Evolutionary conservation across 306 rosid species (phyloP).

Genomic region (Lathyrus sativus): DNA sequence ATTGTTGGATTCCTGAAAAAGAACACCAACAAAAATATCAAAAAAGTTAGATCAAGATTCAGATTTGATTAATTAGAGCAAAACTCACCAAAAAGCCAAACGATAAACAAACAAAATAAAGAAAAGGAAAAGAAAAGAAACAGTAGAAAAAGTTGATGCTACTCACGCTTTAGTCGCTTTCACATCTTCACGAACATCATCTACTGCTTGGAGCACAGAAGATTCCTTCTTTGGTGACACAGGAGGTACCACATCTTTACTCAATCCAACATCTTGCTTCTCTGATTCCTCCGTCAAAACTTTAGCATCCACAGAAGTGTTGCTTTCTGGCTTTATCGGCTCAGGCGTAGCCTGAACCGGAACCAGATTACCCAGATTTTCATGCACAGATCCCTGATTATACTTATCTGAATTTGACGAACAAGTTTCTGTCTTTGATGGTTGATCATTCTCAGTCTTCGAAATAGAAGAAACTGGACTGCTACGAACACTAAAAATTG

Average conservation of each 20-base stretch:
- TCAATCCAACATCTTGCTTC: constrained; percentile 46
- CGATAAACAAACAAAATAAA: neutral
- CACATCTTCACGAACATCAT: constrained; percentile 63
- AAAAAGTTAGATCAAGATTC: constrained; percentile 33
- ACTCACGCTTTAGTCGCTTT: constrained; percentile 82
- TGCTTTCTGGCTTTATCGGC: constrained; percentile 55
- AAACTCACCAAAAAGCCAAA: constrained; percentile 25
- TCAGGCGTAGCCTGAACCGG: constrained; percentile 38
- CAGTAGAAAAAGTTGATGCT: constrained; percentile 31
- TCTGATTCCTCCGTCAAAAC: constrained; percentile 52
- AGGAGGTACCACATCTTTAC: constrained; percentile 57
- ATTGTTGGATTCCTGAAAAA: constrained; percentile 55
- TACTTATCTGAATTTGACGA: constrained; percentile 53
- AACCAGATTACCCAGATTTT: constrained; percentile 49
- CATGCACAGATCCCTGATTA: constrained; percentile 56
- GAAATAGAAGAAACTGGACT: constrained; percentile 55
- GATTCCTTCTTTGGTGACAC: constrained; percentile 79
- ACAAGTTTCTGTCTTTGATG: constrained; percentile 51
- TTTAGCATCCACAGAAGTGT: constrained; percentile 46
- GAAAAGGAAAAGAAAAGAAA: neutral
- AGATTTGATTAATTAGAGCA: constrained; percentile 22
- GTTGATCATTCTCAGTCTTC: constrained; percentile 54
- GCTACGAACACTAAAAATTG: constrained; percentile 47
- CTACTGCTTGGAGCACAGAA: constrained; percentile 50
- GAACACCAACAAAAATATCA: constrained; percentile 17